Conservation (phyloP, 768 basidiomycete genomes). For the Tricholoma terreum region DNA sequence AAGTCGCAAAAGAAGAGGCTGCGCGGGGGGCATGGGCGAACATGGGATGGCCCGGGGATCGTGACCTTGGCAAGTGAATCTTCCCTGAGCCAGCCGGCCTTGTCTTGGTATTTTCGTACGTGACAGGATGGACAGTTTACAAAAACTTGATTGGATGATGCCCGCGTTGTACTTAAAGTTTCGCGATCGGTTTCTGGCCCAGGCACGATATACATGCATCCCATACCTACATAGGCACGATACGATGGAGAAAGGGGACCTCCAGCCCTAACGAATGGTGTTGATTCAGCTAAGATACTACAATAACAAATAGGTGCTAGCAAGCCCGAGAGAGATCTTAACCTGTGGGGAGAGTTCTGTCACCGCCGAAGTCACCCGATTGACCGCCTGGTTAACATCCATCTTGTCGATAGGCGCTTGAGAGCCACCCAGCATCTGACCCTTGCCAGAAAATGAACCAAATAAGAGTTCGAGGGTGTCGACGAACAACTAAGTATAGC, state of each 20-base stretch:
- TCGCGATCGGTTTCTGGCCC: too few relatives aligned
- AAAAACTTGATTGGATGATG: too few relatives aligned
- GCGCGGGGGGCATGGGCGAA: conserved; percentile 51
- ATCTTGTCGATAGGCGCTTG: conserved; percentile 33
- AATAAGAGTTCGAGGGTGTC: conserved; percentile 45
- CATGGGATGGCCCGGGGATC: conserved; percentile 64
- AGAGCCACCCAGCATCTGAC: conserved; percentile 65
- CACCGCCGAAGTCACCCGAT: conserved; percentile 34
- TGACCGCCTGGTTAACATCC: conserved; percentile 31
- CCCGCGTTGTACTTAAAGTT: too few relatives aligned
- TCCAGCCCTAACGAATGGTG: background rate
- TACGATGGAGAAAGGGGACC: too few relatives aligned
- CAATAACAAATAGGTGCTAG: conserved; percentile 62
- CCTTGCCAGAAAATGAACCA: conserved; percentile 64
- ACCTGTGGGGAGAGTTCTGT: conserved; percentile 63
- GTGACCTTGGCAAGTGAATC: conserved; percentile 4
- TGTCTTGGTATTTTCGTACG: too few relatives aligned
- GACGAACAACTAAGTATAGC: conserved; percentile 39
- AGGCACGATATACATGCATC: background rate
- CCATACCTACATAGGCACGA: too few relatives aligned
- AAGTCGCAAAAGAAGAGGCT: conserved; percentile 67
- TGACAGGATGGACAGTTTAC: too few relatives aligned
- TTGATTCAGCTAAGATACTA: conserved; percentile 42
- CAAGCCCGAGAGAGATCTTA: conserved; percentile 58
- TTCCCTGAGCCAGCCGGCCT: background rate